A percentile compares a stretch with the other conserved stretches of the same genome.
These are phyloP conservation scores for Bolboschoenoplectus hybrid DNA, from an alignment of 202 grass and related monocot species.

Conservation along the genomic window DNA sequence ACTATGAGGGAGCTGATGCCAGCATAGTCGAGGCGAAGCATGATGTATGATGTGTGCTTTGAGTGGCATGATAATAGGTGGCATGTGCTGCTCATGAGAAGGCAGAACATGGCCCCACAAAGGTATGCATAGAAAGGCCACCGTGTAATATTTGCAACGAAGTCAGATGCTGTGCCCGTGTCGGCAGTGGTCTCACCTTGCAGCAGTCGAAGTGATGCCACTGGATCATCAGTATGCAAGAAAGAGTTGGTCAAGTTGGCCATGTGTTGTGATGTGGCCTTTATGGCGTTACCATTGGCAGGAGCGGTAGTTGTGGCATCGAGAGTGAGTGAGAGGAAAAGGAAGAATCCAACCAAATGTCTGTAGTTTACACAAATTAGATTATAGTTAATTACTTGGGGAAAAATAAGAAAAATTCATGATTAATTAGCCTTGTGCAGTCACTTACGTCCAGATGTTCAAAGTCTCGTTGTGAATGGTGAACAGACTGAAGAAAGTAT, in stretches of 20 bases:
- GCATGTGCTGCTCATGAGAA: constrained; percentile 78
- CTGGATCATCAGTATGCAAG: not conserved
- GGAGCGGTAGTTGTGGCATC: constrained; percentile 52
- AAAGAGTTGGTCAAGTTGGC: constrained; percentile 28
- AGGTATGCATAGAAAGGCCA: constrained; percentile 92
- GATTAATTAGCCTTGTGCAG: not conserved
- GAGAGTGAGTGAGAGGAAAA: constrained; percentile 75
- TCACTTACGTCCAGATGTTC: constrained; percentile 84
- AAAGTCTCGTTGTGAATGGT: constrained; percentile 87
- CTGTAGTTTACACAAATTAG: constrained; percentile 34
- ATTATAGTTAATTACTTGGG: not conserved
- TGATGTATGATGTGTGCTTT: constrained; percentile 57
- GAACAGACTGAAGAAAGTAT: constrained; percentile 74
- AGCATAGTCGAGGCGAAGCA: constrained; percentile 88
- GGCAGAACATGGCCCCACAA: constrained; percentile 79
- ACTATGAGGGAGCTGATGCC: constrained; percentile 82
- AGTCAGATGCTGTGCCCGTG: not conserved
- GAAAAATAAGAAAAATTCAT: not conserved
- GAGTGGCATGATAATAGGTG: constrained; percentile 88
- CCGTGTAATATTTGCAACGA: constrained; percentile 28
- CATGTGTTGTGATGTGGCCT: not conserved
- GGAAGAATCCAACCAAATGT: constrained; percentile 81
- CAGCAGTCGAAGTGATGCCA: constrained; percentile 23
- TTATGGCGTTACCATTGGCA: constrained; percentile 11
- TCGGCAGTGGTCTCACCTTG: constrained; percentile 29